These are phyloP conservation scores for Wickerhamomyces subpelliculosus DNA, from an alignment of 805 yeast species.

Conservation along the genomic window DNA sequence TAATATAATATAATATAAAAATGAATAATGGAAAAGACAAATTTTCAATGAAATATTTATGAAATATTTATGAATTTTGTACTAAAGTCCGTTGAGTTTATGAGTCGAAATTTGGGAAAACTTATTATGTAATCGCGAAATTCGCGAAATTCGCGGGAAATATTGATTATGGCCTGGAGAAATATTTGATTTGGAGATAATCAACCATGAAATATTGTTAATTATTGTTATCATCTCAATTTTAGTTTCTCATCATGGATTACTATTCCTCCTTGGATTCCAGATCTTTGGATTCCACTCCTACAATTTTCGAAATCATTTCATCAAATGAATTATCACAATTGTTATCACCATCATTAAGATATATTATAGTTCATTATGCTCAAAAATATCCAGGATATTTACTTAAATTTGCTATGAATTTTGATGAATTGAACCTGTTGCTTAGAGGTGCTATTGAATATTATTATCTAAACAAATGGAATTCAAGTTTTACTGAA, in stretches of 20 bases:
- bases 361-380: constrained; percentile 75
- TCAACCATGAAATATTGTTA: too few relatives aligned
- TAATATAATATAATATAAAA: neutral
- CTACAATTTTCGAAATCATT: constrained; percentile 83
- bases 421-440: constrained; percentile 72
- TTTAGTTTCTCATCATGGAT: constrained; percentile 55
- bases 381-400: constrained; percentile 72
- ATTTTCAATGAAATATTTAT: too few relatives aligned
- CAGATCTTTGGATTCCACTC: constrained; percentile 65
- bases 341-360: constrained; percentile 72
- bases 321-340: constrained; percentile 75
- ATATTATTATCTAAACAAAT: constrained; percentile 55
- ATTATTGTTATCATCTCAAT: too few relatives aligned
- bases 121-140: neutral
- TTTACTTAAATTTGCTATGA: constrained; percentile 52
- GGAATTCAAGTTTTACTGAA: constrained; percentile 88
- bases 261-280: constrained; percentile 77
- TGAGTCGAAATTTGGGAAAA: too few relatives aligned
- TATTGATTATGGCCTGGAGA: too few relatives aligned
- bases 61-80: too few relatives aligned
- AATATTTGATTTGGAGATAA: too few relatives aligned
- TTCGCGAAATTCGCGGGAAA: too few relatives aligned
- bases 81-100: constrained; percentile 1
- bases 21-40: too few relatives aligned
- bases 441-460: constrained; percentile 59